Conservation (phyloP, 352 stramenopile species). For the Globisporangium cylindrosporum region DNA sequence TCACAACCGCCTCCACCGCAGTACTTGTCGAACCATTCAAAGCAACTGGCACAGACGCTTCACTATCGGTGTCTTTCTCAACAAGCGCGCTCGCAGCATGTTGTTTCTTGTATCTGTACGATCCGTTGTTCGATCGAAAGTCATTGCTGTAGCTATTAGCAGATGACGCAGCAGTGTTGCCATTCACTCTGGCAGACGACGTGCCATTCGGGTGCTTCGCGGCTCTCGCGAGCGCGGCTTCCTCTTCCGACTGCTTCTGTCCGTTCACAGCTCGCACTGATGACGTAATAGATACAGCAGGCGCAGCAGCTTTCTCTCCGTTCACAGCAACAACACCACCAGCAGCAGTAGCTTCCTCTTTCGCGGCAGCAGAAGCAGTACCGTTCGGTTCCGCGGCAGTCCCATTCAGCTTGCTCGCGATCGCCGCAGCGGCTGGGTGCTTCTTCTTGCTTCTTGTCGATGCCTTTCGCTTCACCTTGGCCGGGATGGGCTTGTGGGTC, state of each 20-base stretch:
- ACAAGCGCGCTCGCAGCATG: neutral
- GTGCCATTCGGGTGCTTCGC: conserved; percentile 14
- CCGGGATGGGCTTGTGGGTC: conserved; percentile 22
- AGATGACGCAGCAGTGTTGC: neutral
- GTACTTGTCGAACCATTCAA: neutral
- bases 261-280: conserved; percentile 6
- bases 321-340: neutral
- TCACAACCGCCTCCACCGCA: neutral
- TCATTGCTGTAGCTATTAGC: neutral
- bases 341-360: neutral
- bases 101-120: conserved; percentile 9
- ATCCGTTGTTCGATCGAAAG: neutral
- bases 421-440: conserved; percentile 11
- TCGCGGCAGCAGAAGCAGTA: neutral
- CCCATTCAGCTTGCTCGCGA: conserved; percentile 20
- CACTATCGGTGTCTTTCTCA: conserved; percentile 4
- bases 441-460: conserved; percentile 20
- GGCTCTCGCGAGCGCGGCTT: conserved; percentile 11
- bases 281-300: neutral
- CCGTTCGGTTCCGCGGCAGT: conserved; percentile 6
- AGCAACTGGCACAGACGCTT: neutral
- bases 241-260: conserved; percentile 15
- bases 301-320: neutral
- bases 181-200: conserved; percentile 6
- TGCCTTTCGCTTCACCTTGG: conserved; percentile 22